phyloP scores from a whole-genome alignment of 352 stramenopile genomes.

The Globisporangium lucens region DNA sequence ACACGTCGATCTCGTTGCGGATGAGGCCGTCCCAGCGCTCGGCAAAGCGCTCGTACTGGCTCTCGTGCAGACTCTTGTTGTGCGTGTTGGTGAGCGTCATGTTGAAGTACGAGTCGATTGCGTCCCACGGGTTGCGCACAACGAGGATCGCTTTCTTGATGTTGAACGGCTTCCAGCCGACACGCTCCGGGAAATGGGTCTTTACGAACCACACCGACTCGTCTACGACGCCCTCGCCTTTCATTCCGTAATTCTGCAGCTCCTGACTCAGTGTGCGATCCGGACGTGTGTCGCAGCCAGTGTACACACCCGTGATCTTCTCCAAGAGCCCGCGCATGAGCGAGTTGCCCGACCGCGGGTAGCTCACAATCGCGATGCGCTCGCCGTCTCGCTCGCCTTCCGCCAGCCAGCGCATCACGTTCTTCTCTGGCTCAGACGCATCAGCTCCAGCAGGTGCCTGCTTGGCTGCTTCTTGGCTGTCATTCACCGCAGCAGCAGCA shows the following conservation, averaged over 20 bases:
- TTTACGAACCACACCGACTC: slow-evolving; percentile 97
- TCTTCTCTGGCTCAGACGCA: background rate
- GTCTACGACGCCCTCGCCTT: slow-evolving; percentile 93
- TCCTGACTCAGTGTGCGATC: slow-evolving; percentile 91
- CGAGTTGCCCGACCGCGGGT: slow-evolving; percentile 97
- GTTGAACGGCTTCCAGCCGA: slow-evolving; percentile 85
- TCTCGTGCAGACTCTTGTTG: slow-evolving; percentile 88
- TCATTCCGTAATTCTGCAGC: slow-evolving; percentile 87
- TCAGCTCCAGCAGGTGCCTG: background rate
- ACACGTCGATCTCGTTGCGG: slow-evolving; percentile 89
- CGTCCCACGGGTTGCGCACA: slow-evolving; percentile 97
- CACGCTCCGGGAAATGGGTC: slow-evolving; percentile 97
- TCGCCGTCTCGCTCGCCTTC: slow-evolving; percentile 61
- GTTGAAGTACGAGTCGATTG: slow-evolving; percentile 99
- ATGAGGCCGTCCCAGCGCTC: slow-evolving; percentile 89
- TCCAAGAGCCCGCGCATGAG: slow-evolving; percentile 95
- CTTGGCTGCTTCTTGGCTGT: slow-evolving; percentile 5
- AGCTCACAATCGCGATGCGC: slow-evolving; percentile 92
- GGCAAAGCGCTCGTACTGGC: slow-evolving; percentile 84
- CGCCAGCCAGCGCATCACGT: slow-evolving; percentile 61
- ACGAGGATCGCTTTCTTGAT: slow-evolving; percentile 84
- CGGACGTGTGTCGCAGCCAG: slow-evolving; percentile 95
- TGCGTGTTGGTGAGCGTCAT: slow-evolving; percentile 94
- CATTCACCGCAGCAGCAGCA: background rate
- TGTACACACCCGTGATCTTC: slow-evolving; percentile 93